Percentiles rank a stretch among this genome's conserved stretches.
Conservation (phyloP, 805 yeast species). For the Nakazawaea ishiwadae region DNA sequence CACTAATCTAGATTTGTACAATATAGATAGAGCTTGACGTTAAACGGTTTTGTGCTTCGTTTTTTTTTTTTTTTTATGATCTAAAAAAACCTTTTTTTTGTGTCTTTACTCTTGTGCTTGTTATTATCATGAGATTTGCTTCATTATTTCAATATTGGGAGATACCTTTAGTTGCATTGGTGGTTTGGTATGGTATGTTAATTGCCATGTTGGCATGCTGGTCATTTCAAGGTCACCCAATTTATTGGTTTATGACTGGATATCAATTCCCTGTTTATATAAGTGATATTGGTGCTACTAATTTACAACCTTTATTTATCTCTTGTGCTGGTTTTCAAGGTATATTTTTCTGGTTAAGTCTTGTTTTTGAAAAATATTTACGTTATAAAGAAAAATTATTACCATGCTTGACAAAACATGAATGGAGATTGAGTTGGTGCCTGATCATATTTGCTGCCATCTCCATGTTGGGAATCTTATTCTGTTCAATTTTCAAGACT, state of each 20-base stretch:
- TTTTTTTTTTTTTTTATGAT: no score
- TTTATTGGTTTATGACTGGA: constrained; percentile 48
- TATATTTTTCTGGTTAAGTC: constrained; percentile 59
- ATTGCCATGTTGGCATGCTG: constrained; percentile 73
- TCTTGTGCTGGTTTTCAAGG: constrained; percentile 77
- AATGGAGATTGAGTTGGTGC: constrained; percentile 22
- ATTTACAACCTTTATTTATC: constrained; percentile 79
- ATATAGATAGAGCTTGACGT: no score
- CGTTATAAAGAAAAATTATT: constrained; percentile 54
- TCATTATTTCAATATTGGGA: constrained; percentile 16
- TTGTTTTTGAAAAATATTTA: constrained; percentile 57
- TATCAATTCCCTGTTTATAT: constrained; percentile 59
- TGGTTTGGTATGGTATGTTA: constrained; percentile 91
- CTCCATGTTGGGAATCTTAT: constrained; percentile 61
- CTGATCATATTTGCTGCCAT: constrained; percentile 25
- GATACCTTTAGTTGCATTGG: constrained; percentile 60
- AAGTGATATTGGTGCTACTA: constrained; percentile 86
- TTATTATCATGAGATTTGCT: constrained; percentile 1
- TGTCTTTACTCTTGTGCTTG: no score
- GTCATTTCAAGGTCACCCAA: constrained; percentile 78
- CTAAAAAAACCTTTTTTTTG: no score
- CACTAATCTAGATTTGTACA: no score
- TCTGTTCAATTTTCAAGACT: constrained; percentile 73
- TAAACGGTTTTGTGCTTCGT: no score
- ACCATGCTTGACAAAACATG: constrained; percentile 38